Evolutionary conservation across 371 early-diverging fungal genomes (phyloP).

Genomic region (Coemansia sp.): DNA sequence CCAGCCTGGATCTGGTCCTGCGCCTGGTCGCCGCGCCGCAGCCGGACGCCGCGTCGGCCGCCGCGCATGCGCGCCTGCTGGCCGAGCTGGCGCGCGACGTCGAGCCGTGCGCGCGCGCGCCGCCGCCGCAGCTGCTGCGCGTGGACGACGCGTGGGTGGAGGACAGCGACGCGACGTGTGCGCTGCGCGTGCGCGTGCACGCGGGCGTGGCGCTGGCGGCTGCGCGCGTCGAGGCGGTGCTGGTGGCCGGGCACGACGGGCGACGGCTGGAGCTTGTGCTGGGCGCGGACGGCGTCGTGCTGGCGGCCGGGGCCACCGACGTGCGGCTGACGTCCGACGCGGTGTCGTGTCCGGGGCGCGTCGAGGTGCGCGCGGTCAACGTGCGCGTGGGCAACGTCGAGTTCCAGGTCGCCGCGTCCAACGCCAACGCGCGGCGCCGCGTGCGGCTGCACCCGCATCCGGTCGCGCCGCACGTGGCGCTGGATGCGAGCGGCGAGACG

Average conservation of each 20-base stretch:
- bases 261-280: constrained; percentile 21
- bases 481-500: neutral
- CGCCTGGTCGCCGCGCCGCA: constrained; percentile 24
- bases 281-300: constrained; percentile 2
- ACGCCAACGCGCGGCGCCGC: constrained; percentile 3
- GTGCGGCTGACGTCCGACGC: constrained; percentile 17
- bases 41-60: constrained; percentile 7
- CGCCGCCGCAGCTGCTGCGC: constrained; percentile 5
- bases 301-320: constrained; percentile 3
- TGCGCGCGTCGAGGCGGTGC: constrained; percentile 17
- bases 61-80: constrained; percentile 16
- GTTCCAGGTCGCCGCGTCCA: constrained; percentile 10
- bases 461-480: constrained; percentile 1
- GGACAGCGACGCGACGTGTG: neutral
- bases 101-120: neutral
- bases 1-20: constrained; percentile 17
- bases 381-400: constrained; percentile 17
- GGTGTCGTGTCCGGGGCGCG: constrained; percentile 31
- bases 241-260: constrained; percentile 10
- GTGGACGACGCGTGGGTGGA: neutral
- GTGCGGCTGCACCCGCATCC: constrained; percentile 33
- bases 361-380: constrained; percentile 17
- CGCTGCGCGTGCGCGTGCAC: neutral
- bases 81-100: constrained; percentile 11
- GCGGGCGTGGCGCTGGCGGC: constrained; percentile 12